Evolutionary conservation across 2,329 filamentous ascomycete species (phyloP).

Genomic region (Neophaeococcomyces aloes): DNA sequence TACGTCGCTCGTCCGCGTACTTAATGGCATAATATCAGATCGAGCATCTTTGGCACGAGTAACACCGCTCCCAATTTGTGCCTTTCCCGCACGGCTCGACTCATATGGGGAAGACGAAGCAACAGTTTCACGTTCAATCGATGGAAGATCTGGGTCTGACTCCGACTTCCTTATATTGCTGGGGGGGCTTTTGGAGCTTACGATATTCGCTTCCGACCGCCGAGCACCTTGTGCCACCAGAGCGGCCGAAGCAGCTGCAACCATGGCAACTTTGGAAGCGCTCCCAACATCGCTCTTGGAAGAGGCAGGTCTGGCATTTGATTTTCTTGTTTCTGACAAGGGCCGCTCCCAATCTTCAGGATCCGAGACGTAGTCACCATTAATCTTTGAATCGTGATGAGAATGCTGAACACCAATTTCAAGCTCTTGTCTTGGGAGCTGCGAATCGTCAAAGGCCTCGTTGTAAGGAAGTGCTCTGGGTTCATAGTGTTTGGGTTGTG

Average conservation of each 20-base stretch:
- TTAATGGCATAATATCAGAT: constrained; percentile 3
- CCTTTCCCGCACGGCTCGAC: no score
- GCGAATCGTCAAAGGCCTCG: background rate
- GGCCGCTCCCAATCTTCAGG: constrained; percentile 15
- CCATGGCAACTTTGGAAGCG: constrained; percentile 5
- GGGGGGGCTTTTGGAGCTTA: background rate
- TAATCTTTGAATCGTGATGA: no score
- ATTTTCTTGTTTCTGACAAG: background rate
- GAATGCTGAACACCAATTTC: no score
- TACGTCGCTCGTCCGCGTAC: constrained; percentile 4
- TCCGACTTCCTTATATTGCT: no score
- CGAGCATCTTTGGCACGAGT: constrained; percentile 1
- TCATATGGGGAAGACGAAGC: no score
- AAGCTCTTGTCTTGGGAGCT: background rate
- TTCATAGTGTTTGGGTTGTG: background rate
- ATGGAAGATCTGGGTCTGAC: no score
- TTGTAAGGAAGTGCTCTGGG: background rate
- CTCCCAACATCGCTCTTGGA: constrained; percentile 11
- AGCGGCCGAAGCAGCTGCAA: constrained; percentile 8
- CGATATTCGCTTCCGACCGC: background rate
- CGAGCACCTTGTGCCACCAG: constrained; percentile 6
- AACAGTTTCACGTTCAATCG: no score
- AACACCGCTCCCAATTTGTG: background rate
- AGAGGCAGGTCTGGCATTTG: constrained; percentile 8
- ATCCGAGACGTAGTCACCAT: constrained; percentile 12